These are phyloP conservation scores for Podila epigama DNA, from an alignment of 192 early-diverging fungal genomes.

Conservation along the genomic window DNA sequence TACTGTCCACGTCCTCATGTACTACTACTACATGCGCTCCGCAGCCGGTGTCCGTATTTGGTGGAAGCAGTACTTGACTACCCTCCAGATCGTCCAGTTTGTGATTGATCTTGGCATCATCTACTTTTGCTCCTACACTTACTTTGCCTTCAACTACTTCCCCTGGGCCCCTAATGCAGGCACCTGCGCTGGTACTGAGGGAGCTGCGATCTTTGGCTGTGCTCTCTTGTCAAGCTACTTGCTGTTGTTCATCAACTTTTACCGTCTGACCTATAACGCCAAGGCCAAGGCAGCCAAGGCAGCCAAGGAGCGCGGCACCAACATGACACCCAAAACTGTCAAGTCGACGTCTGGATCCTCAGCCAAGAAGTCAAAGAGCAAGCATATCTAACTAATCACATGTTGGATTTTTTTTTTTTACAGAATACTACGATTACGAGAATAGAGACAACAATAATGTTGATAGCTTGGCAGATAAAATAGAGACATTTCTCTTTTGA, in stretches of 20 bases:
- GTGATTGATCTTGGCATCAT: slow-evolving; percentile 86
- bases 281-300: slow-evolving; percentile 62
- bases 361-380: slow-evolving; percentile 44
- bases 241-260: slow-evolving; percentile 92
- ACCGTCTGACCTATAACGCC: slow-evolving; percentile 78
- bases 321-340: slow-evolving; percentile 31
- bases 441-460: background rate
- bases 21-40: slow-evolving; percentile 88
- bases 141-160: slow-evolving; percentile 74
- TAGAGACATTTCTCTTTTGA: background rate
- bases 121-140: slow-evolving; percentile 88
- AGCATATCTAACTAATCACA: slow-evolving; percentile 25
- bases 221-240: slow-evolving; percentile 81
- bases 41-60: slow-evolving; percentile 80
- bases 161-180: slow-evolving; percentile 66
- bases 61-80: slow-evolving; percentile 95
- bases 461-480: background rate
- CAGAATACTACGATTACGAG: too few species aligned
- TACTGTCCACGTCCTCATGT: slow-evolving; percentile 91
- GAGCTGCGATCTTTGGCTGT: slow-evolving; percentile 85
- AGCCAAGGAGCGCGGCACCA: slow-evolving; percentile 38
- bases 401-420: background rate
- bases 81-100: slow-evolving; percentile 91
- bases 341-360: slow-evolving; percentile 14
- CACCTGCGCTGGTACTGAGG: slow-evolving; percentile 77